Conservation (phyloP, 257 asterid species). For the Petunia axillaris region DNA sequence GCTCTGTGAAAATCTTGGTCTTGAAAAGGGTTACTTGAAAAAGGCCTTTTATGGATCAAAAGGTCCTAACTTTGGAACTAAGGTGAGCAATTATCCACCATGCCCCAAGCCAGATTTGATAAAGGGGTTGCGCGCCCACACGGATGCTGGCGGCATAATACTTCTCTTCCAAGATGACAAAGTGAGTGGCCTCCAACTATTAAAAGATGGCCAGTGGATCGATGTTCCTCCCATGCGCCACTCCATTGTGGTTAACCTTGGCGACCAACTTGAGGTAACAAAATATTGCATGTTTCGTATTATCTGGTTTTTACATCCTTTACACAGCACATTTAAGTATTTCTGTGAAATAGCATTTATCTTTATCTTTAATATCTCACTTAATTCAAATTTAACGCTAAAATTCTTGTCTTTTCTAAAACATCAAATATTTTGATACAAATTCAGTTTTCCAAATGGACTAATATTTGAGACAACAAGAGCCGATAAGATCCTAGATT, state of each 20-base stretch:
- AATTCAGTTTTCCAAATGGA: no score
- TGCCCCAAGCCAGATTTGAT: slow-evolving; percentile 62
- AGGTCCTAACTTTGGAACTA: slow-evolving; percentile 64
- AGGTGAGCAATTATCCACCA: slow-evolving; percentile 72
- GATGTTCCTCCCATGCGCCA: slow-evolving; percentile 64
- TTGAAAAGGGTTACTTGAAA: slow-evolving; percentile 58
- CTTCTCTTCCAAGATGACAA: slow-evolving; percentile 66
- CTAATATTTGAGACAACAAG: no score
- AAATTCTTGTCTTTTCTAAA: no score
- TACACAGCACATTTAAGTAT: no score
- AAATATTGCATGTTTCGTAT: no score
- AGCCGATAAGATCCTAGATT: no score
- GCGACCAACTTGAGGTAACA: slow-evolving; percentile 66
- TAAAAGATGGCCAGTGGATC: slow-evolving; percentile 60
- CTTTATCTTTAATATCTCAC: no score
- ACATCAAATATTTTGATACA: no score
- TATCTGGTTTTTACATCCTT: no score
- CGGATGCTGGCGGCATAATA: slow-evolving; percentile 72
- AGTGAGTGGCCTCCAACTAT: slow-evolving; percentile 63
- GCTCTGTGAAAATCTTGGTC: slow-evolving; percentile 62
- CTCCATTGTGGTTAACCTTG: slow-evolving; percentile 71
- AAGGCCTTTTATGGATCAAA: slow-evolving; percentile 47
- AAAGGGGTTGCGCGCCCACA: slow-evolving; percentile 69
- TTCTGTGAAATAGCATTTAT: no score
- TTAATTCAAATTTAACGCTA: no score